phyloP scores from a whole-genome alignment of 352 stramenopile genomes.

The Pythium plurisporium region DNA sequence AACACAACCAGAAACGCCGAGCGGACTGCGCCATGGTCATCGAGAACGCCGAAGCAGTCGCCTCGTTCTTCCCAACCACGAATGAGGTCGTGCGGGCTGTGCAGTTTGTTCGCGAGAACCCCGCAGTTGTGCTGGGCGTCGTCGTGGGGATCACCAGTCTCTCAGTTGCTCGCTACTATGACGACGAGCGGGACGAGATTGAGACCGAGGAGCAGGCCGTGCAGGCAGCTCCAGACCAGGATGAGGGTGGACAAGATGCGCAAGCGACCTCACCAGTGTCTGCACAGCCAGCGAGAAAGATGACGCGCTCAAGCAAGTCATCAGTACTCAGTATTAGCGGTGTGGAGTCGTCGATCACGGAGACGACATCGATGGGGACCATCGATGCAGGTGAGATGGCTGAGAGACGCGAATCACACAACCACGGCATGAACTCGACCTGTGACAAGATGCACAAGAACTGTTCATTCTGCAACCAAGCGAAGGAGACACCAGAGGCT shows the following conservation, averaged over 20 bases:
- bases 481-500: slow-evolving; percentile 6
- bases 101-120: slow-evolving; percentile 64
- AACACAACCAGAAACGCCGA: no score
- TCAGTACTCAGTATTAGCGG: background rate
- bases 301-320: background rate
- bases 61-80: slow-evolving; percentile 61
- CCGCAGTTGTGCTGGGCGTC: slow-evolving; percentile 53
- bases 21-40: slow-evolving; percentile 29
- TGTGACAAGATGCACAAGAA: slow-evolving; percentile 8
- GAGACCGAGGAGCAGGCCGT: slow-evolving; percentile 5
- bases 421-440: background rate
- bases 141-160: slow-evolving; percentile 66
- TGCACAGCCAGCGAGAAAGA: background rate
- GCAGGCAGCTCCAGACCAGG: background rate
- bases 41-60: slow-evolving; percentile 33
- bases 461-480: slow-evolving; percentile 25
- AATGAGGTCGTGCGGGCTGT: slow-evolving; percentile 59
- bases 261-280: background rate
- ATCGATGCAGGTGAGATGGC: background rate
- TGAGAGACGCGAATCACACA: background rate
- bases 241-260: background rate
- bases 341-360: background rate
- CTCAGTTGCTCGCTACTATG: slow-evolving; percentile 66
- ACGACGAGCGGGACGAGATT: slow-evolving; percentile 20
- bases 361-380: background rate